Evolutionary conservation across 2,329 filamentous ascomycete species (phyloP).

Genomic region (Zasmidium cellare): DNA sequence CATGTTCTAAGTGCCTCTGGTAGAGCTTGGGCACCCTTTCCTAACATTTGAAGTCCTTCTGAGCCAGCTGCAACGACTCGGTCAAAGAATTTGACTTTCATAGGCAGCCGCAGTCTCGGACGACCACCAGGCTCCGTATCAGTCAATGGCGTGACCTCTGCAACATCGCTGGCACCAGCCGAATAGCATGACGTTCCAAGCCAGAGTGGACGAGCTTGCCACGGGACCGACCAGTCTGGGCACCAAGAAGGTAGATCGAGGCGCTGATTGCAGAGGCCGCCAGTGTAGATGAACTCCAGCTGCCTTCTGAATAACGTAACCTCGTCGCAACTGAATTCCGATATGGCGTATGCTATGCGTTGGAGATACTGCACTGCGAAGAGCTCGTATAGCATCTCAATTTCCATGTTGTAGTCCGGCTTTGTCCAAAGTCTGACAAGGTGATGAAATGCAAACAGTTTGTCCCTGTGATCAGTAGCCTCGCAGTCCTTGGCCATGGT

Average conservation of each 20-base stretch:
- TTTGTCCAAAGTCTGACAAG: constrained; percentile 17
- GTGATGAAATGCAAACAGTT: constrained; percentile 22
- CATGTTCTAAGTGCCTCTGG: constrained; percentile 15
- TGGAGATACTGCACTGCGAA: constrained; percentile 21
- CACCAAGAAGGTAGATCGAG: constrained; percentile 19
- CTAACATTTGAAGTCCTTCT: constrained; percentile 6
- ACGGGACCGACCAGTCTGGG: constrained; percentile 19
- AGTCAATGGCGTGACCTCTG: constrained; percentile 11
- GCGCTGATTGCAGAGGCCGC: constrained; percentile 16
- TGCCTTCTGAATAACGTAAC: constrained; percentile 13
- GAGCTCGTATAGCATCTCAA: constrained; percentile 16
- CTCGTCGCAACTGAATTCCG: constrained; percentile 21
- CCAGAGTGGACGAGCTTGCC: constrained; percentile 20
- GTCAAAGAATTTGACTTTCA: constrained; percentile 18
- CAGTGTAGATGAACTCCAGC: constrained; percentile 19
- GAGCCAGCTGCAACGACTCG: constrained; percentile 17
- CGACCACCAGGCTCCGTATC: constrained; percentile 1
- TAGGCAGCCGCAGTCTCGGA: constrained; percentile 12
- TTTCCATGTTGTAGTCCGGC: constrained; percentile 18
- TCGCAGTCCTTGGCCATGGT: constrained; percentile 23
- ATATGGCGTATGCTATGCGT: constrained; percentile 20
- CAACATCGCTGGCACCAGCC: constrained; percentile 16
- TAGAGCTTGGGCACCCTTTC: constrained; percentile 8
- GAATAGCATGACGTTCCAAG: constrained; percentile 15
- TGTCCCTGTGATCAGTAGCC: constrained; percentile 22